Base-by-base conservation (phyloP, 192 early-diverging fungal genomes). In the Funneliformis geosporum region DNA sequence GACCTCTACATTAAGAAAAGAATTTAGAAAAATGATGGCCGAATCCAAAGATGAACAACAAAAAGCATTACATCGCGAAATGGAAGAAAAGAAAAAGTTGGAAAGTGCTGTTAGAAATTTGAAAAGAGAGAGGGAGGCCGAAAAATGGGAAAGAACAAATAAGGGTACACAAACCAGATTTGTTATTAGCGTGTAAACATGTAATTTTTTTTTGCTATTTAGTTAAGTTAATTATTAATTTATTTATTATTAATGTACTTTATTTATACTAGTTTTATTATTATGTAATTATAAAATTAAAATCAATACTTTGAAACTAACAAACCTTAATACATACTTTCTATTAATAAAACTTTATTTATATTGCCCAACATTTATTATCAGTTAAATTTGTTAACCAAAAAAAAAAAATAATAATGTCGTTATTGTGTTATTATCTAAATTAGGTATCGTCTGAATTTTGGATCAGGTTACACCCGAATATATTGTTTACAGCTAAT, bases 1-100 rank as follows among this genome's bases (percentile, higher is more conserved):
- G 0, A 90, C 89, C 0, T 81, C 87, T 10, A 83, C 87, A 0
- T 73, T 90, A 28, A 77, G 89, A 33, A 88, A 85, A 73, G 89
- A 90, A 61, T 90, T 90, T 61, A 75, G 89, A 60, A 82, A 83
- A 18, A 84, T 89, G 71, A 86, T 89, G 78, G 79, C 73, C 21
- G 87, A 89, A 33, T 62, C 87, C 40, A 84, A 84, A 72, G 67
- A 75, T 11, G 89, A 90, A 38, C 88, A 90, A 33, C 83, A 87
- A 46, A 87, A 86, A 69, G 65, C 79, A 0, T 72, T 90, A 25
- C 82, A 85, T 5, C 81, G 84, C 39, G 89, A 88, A 66, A 81
- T 79, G 0, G 83, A 85, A 23, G 89, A 90, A 80, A 82, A 84
- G 40, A 79, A 85, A 40, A 80, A 82, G 3, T 62, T 89, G 5